Evolutionary conservation across 495 filamentous ascomycete genomes (phyloP), one percentile per base, ranked within the genome.

Genomic region (Tuber calosporum): DNA sequence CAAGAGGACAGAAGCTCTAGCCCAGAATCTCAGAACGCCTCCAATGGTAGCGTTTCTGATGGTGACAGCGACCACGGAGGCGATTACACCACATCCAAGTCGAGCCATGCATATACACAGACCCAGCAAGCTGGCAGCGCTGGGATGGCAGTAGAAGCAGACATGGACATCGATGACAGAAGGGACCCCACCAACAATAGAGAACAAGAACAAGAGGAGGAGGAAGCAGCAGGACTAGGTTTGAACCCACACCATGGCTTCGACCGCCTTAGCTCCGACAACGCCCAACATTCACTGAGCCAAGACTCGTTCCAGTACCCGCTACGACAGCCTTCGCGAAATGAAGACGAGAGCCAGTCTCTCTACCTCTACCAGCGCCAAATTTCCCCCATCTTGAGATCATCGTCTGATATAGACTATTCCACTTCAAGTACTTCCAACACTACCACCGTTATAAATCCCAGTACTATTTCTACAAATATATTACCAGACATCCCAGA

Each of bases 1-100:
- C 53, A 6, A 19, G 53, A 76, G 8, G 73, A 70, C 22, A 45
- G 58, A 62, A 77, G 71, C 68, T 53, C 71, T 39, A 78, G 75
- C 26, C 62, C 76, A 15, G 74, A 73, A 34, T 76, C 75, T 13
- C 69, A 69, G 34, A 67, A 66, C 34, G 37, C 30, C 42, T 72
- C 69, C 45, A 62, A 34, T 62, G 26, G 13, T 62, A 34, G 53
- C 53, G n/a, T 62, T 62, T 62, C 53, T 62, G 53, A 34, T 62
- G 53, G 53, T 62, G 26, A 62, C 53, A 62, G 53, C 53, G 53
- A 34, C 53, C 26, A 62, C 26, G 53, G 53, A 17, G 26, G 26
- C 53, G 34, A 34, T 26, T 62, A 34, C 53, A 34, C 53, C 15
- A 62, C 26, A 34, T 0, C 26, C 53, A 34, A 17, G 2, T 17